Conservation (phyloP, 495 filamentous ascomycete species). For the Penicillium turbatum region DNA sequence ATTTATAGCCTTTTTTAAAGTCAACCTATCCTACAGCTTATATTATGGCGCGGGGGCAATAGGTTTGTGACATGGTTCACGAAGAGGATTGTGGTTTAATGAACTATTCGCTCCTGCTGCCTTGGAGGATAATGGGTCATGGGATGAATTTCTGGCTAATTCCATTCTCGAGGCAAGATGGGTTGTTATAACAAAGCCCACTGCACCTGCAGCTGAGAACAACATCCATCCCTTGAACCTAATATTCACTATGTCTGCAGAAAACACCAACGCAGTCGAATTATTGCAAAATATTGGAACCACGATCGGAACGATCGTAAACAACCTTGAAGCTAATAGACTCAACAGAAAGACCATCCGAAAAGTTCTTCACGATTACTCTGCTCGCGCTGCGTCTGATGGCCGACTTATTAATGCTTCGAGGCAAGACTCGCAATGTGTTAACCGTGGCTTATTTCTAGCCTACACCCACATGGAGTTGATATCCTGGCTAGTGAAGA, state of each 20-base stretch:
- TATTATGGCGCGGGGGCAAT: no score
- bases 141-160: no score
- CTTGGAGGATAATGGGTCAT: not conserved
- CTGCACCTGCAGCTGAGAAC: not conserved
- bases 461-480: constrained; percentile 18
- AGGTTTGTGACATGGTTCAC: no score
- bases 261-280: constrained; percentile 3
- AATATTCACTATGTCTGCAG: not conserved
- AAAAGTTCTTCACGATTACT: constrained; percentile 9
- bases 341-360: constrained; percentile 8
- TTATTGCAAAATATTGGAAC: not conserved
- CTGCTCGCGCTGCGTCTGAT: constrained; percentile 12
- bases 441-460: constrained; percentile 13
- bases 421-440: constrained; percentile 9
- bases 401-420: constrained; percentile 11
- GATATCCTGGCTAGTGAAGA: constrained; percentile 8
- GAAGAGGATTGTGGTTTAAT: not conserved
- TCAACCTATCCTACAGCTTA: no score
- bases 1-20: no score
- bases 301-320: constrained; percentile 7
- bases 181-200: not conserved
- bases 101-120: not conserved
- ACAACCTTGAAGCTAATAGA: constrained; percentile 12
- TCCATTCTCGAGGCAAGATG: no score
- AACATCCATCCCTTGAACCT: not conserved